Evolutionary conservation across 2,329 filamentous ascomycete genomes (phyloP).

Genomic region (Penicillium sp.): DNA sequence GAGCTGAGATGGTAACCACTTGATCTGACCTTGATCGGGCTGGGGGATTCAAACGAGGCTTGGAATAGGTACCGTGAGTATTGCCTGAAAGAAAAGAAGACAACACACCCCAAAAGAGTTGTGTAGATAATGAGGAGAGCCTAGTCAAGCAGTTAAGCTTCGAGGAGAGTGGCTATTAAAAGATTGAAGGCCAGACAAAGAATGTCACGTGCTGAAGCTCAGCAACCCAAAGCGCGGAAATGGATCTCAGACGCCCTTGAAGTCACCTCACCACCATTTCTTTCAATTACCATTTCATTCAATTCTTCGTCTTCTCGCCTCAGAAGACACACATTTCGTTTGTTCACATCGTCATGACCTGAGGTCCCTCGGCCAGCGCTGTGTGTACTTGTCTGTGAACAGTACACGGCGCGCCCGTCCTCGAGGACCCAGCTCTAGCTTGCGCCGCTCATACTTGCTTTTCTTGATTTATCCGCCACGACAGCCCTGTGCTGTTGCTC

Average conservation of each 20-base stretch:
- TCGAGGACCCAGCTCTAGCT: slow-evolving; percentile 12
- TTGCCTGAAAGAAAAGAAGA: background rate
- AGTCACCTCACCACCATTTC: slow-evolving; percentile 6
- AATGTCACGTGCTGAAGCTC: slow-evolving; percentile 17
- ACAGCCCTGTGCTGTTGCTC: slow-evolving; percentile 20
- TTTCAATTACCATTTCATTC: slow-evolving; percentile 10
- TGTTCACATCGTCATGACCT: slow-evolving; percentile 22
- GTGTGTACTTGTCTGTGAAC: slow-evolving; percentile 26
- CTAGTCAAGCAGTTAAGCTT: background rate
- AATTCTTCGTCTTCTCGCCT: background rate
- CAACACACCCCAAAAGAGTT: background rate
- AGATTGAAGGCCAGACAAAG: slow-evolving; percentile 6
- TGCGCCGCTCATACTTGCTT: slow-evolving; percentile 8
- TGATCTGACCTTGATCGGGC: slow-evolving; percentile 9
- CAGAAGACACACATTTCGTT: slow-evolving; percentile 4
- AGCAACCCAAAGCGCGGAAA: slow-evolving; percentile 17
- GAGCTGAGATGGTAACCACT: background rate
- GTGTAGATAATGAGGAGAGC: background rate
- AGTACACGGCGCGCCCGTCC: slow-evolving; percentile 19
- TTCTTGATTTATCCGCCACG: slow-evolving; percentile 2
- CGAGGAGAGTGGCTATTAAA: slow-evolving; percentile 4
- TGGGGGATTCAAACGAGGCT: slow-evolving; percentile 1
- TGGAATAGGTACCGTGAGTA: slow-evolving; percentile 4
- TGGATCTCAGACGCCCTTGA: slow-evolving; percentile 14
- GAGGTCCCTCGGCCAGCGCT: slow-evolving; percentile 15